phyloP scores from a whole-genome alignment of 164 flowering plant genomes.

The Echeveria elegans region DNA sequence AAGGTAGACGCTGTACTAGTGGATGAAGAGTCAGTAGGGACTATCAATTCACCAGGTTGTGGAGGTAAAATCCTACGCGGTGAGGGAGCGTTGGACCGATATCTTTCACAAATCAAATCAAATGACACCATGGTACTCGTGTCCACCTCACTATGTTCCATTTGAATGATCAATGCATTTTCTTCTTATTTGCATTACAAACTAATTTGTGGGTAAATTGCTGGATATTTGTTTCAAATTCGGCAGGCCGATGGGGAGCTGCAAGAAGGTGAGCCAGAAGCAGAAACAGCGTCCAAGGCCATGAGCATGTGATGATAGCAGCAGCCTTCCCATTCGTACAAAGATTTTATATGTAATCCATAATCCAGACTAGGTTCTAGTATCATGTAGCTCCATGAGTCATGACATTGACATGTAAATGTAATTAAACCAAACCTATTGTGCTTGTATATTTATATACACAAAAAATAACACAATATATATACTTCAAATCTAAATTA shows the following conservation, averaged over 20 bases:
- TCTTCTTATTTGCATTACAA: too few species aligned
- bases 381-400: too few species aligned
- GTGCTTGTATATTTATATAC: neutral
- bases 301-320: conserved; percentile 58
- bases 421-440: neutral
- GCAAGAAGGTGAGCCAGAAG: conserved; percentile 46
- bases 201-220: too few species aligned
- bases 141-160: neutral
- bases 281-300: conserved; percentile 62
- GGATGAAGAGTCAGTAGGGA: conserved; percentile 21
- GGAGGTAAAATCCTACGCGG: conserved; percentile 39
- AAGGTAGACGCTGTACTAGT: conserved; percentile 16
- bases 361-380: conserved; percentile 6
- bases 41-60: conserved; percentile 13
- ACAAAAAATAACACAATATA: neutral
- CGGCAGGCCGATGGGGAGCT: conserved; percentile 26
- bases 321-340: neutral
- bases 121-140: conserved; percentile 34
- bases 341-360: neutral
- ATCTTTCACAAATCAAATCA: conserved; percentile 40
- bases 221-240: too few species aligned
- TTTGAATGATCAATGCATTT: neutral
- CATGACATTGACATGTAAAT: conserved; percentile 1
- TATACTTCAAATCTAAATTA: too few species aligned
- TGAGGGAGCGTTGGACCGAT: conserved; percentile 62